phyloP scores from a whole-genome alignment of 1,284 basidiomycete species.

The Melanopsichium pennsylvanicum region DNA sequence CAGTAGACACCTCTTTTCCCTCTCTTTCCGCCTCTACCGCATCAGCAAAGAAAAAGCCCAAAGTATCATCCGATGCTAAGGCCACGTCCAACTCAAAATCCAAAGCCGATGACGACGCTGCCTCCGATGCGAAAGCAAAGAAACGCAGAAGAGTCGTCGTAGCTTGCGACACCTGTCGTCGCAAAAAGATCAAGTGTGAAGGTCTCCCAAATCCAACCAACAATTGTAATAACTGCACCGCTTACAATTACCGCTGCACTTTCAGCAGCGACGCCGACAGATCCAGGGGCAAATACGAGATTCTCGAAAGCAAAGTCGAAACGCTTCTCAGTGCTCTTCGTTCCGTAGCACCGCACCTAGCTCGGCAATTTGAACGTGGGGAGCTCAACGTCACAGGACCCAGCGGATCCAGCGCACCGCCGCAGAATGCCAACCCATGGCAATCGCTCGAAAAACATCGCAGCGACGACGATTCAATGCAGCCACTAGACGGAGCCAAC shows the following conservation, averaged over 20 bases:
- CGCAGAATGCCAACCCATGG: constrained; percentile 45
- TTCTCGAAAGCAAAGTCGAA: constrained; percentile 59
- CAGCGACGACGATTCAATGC: constrained; percentile 2
- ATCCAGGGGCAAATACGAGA: constrained; percentile 59
- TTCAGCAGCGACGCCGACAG: constrained; percentile 52
- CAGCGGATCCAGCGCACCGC: constrained; percentile 34
- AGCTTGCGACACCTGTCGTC: constrained; percentile 57
- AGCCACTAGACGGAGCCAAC: not conserved
- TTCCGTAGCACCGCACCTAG: constrained; percentile 53
- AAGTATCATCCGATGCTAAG: constrained; percentile 5
- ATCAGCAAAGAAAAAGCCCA: constrained; percentile 16
- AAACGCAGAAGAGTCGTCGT: constrained; percentile 54
- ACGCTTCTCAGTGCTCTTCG: constrained; percentile 53
- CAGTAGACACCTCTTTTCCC: not conserved
- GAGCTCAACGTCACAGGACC: constrained; percentile 47
- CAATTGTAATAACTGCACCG: constrained; percentile 53
- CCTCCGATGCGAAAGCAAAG: constrained; percentile 23
- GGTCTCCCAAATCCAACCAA: constrained; percentile 53
- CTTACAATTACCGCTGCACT: constrained; percentile 53
- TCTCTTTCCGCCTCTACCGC: constrained; percentile 4
- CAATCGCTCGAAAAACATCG: constrained; percentile 14
- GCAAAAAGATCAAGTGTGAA: constrained; percentile 59
- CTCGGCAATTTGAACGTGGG: constrained; percentile 50
- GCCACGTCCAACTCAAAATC: constrained; percentile 11
- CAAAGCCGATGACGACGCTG: constrained; percentile 16